Percentiles rank a stretch among this genome's conserved stretches.
phyloP scores from a whole-genome alignment of 331 rosid species.

The Stylosanthes scabra region DNA sequence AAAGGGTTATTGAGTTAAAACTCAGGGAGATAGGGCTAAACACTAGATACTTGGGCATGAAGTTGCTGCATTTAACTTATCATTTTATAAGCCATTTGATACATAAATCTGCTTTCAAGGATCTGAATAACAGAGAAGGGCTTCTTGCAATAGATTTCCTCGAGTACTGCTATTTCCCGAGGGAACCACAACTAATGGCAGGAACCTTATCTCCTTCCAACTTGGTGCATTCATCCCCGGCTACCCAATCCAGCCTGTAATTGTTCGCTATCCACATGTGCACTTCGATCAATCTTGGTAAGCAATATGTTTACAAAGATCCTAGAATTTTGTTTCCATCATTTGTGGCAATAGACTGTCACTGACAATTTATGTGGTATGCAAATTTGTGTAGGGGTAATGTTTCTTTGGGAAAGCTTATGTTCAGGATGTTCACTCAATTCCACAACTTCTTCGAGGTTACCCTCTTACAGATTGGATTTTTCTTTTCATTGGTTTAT shows the following conservation, averaged over 20 bases:
- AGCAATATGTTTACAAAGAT: slow-evolving; percentile 39
- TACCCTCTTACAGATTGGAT: slow-evolving; percentile 22
- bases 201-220: slow-evolving; percentile 87
- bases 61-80: slow-evolving; percentile 41
- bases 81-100: slow-evolving; percentile 92
- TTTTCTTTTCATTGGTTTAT: slow-evolving; percentile 26
- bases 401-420: slow-evolving; percentile 79
- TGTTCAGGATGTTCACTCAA: slow-evolving; percentile 96
- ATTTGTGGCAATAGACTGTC: slow-evolving; percentile 37
- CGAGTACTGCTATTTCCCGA: slow-evolving; percentile 93
- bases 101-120: slow-evolving; percentile 95
- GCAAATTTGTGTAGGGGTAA: slow-evolving; percentile 68
- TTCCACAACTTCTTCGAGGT: slow-evolving; percentile 98
- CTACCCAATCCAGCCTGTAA: slow-evolving; percentile 82
- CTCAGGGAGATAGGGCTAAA: slow-evolving; percentile 23
- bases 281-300: slow-evolving; percentile 99
- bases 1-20: slow-evolving; percentile 4
- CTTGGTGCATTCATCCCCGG: slow-evolving; percentile 96
- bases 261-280: slow-evolving; percentile 94
- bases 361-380: slow-evolving; percentile 34
- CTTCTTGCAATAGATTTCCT: slow-evolving; percentile 83
- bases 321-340: slow-evolving; percentile 34
- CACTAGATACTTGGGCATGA: slow-evolving; percentile 28
- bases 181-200: slow-evolving; percentile 98
- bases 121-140: slow-evolving; percentile 97